These are phyloP conservation scores for Pulveroboletus sp. DNA, from an alignment of 768 basidiomycete genomes.

Conservation along the genomic window DNA sequence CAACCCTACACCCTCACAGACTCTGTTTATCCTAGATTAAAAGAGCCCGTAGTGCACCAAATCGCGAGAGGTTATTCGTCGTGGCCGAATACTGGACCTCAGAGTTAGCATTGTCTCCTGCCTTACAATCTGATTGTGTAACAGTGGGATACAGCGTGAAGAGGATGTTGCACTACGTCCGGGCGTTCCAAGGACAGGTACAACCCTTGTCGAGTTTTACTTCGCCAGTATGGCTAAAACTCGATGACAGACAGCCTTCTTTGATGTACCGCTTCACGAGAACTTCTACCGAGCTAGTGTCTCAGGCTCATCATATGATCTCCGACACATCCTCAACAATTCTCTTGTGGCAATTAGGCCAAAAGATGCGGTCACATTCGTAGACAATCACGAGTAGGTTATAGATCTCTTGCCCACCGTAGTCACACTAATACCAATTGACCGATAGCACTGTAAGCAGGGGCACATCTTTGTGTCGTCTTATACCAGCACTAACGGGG, in stretches of 20 bases:
- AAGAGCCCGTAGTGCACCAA: constrained; percentile 41
- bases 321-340: constrained; percentile 65
- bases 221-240: neutral
- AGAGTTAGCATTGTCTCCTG: constrained; percentile 40
- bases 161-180: constrained; percentile 52
- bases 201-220: constrained; percentile 8
- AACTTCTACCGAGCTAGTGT: constrained; percentile 78
- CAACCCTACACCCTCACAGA: neutral
- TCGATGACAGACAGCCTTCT: constrained; percentile 66
- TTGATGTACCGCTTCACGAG: constrained; percentile 86
- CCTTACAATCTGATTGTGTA: neutral
- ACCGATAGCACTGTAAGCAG: constrained; percentile 56
- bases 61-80: constrained; percentile 52
- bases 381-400: constrained; percentile 85
- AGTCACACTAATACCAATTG: neutral
- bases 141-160: constrained; percentile 35
- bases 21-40: constrained; percentile 39
- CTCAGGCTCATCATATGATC: constrained; percentile 61
- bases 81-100: constrained; percentile 82
- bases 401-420: neutral
- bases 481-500: neutral
- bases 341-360: constrained; percentile 68
- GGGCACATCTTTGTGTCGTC: constrained; percentile 13
- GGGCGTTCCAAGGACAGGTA: constrained; percentile 63
- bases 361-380: constrained; percentile 82